phyloP scores from a whole-genome alignment of 2,329 filamentous ascomycete genomes.

The Venturiaceae sp. region DNA sequence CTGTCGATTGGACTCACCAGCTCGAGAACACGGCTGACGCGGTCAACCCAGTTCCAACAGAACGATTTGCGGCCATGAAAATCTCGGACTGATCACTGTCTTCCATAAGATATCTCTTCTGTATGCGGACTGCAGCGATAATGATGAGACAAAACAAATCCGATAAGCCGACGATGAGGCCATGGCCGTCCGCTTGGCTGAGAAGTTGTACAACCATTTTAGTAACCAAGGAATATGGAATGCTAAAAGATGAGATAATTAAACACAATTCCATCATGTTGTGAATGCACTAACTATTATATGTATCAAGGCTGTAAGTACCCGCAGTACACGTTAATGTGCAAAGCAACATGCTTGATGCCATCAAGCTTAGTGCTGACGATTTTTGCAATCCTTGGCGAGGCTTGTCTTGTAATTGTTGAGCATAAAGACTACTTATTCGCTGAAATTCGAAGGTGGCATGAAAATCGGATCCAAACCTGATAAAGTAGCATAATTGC shows the following conservation, averaged over 20 bases:
- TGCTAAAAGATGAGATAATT: not conserved
- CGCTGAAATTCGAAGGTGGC: not conserved
- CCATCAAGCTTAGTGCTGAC: not conserved
- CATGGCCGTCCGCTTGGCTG: constrained; percentile 2
- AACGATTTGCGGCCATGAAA: constrained; percentile 37
- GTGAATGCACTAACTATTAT: not conserved
- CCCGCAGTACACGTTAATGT: not conserved
- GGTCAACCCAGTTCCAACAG: constrained; percentile 35
- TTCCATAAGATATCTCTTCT: constrained; percentile 56
- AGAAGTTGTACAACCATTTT: constrained; percentile 15
- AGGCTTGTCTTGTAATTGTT: not conserved
- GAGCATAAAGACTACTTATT: not conserved
- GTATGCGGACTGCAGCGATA: constrained; percentile 7
- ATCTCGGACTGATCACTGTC: constrained; percentile 56
- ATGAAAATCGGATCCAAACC: not conserved
- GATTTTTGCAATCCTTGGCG: not conserved
- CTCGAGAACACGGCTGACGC: constrained; percentile 37
- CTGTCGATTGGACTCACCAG: constrained; percentile 69
- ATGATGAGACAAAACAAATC: not conserved
- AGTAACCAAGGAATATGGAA: not conserved
- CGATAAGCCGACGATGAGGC: constrained; percentile 6
- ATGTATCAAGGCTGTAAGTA: not conserved
- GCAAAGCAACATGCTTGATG: not conserved
- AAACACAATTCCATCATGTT: no score
- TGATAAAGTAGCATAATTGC: not conserved